A percentile compares a stretch with the other conserved stretches of the same genome.
Conservation (phyloP, 2,329 filamentous ascomycete genomes). For the Colletotrichum sp. region DNA sequence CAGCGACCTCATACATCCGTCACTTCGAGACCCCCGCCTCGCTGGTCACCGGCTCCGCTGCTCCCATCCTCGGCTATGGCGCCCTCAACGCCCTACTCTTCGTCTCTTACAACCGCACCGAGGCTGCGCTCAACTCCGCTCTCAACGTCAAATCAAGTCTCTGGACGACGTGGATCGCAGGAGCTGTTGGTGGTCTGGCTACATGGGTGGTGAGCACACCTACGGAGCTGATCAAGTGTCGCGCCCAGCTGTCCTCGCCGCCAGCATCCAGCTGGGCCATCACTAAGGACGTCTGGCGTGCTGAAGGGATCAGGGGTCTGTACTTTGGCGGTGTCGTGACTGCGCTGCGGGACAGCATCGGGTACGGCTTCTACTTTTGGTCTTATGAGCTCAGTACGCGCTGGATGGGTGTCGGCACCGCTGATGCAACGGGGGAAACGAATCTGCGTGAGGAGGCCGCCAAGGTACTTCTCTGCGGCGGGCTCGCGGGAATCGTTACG, state of each 20-base stretch:
- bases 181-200: constrained; percentile 80
- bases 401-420: constrained; percentile 46
- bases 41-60: constrained; percentile 72
- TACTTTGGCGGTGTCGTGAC: constrained; percentile 86
- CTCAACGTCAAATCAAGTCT: constrained; percentile 51
- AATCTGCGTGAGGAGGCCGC: constrained; percentile 51
- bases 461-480: constrained; percentile 81
- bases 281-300: constrained; percentile 62
- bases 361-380: constrained; percentile 99
- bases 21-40: constrained; percentile 41
- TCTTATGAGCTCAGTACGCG: constrained; percentile 81
- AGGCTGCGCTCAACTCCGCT: constrained; percentile 60
- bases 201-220: constrained; percentile 88
- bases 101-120: constrained; percentile 86
- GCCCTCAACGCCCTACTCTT: constrained; percentile 91
- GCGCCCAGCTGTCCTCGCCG: constrained; percentile 69
- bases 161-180: constrained; percentile 77
- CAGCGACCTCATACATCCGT: constrained; percentile 27
- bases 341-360: constrained; percentile 81
- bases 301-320: constrained; percentile 69
- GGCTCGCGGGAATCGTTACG: constrained; percentile 83
- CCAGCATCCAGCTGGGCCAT: constrained; percentile 66
- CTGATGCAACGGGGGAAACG: constrained; percentile 18
- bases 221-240: constrained; percentile 90
- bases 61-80: constrained; percentile 88